Conservation (phyloP, 2,329 filamentous ascomycete species). For the Fusarium algeriense region DNA sequence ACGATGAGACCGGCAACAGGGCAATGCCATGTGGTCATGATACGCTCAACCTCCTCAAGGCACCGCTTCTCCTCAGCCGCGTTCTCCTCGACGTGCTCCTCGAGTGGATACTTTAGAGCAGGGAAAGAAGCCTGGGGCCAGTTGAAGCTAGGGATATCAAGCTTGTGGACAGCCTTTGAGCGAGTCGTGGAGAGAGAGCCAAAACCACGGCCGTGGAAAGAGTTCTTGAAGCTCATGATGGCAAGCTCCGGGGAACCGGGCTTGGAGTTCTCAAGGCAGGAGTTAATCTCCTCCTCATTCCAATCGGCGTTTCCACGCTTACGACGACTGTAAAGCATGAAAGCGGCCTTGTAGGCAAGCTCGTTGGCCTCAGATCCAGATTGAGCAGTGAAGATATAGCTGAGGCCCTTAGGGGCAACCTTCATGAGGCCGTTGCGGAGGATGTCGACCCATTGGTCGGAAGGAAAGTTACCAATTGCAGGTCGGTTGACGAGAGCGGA, state of each 20-base stretch:
- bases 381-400: slow-evolving; percentile 85
- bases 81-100: slow-evolving; percentile 77
- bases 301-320: slow-evolving; percentile 80
- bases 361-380: slow-evolving; percentile 87
- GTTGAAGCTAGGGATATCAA: slow-evolving; percentile 89
- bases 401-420: slow-evolving; percentile 78
- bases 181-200: slow-evolving; percentile 82
- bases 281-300: slow-evolving; percentile 74
- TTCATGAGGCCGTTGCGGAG: slow-evolving; percentile 77
- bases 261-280: slow-evolving; percentile 77
- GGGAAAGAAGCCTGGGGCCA: slow-evolving; percentile 89
- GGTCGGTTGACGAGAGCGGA: slow-evolving; percentile 82
- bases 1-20: slow-evolving; percentile 80
- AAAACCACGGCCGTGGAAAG: slow-evolving; percentile 85
- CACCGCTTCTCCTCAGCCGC: slow-evolving; percentile 77
- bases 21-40: slow-evolving; percentile 75
- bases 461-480: slow-evolving; percentile 84
- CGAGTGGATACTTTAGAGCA: slow-evolving; percentile 80
- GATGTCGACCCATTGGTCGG: slow-evolving; percentile 78
- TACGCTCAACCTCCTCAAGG: slow-evolving; percentile 77
- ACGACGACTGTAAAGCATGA: slow-evolving; percentile 82
- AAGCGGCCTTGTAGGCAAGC: slow-evolving; percentile 86
- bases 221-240: slow-evolving; percentile 82
- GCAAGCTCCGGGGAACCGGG: slow-evolving; percentile 81
- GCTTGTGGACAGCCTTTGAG: slow-evolving; percentile 86